Conservation (phyloP, 2,329 filamentous ascomycete genomes). For the Fusarium sp. region DNA sequence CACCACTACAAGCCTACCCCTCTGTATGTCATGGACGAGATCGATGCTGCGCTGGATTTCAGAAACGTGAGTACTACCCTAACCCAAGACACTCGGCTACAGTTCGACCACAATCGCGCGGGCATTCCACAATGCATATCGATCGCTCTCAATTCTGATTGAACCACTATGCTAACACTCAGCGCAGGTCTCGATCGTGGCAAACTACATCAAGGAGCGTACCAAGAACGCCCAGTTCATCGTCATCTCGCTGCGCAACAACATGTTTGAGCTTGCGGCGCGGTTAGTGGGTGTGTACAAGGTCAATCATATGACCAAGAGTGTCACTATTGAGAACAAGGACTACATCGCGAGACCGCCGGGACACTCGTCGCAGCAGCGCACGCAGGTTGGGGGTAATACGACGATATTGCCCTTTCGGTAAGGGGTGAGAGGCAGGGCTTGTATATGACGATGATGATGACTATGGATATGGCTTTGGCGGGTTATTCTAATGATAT, state of each 20-base stretch:
- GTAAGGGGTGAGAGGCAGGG: constrained; percentile 32
- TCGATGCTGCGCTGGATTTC: constrained; percentile 97
- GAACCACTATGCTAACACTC: constrained; percentile 27
- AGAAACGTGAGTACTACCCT: constrained; percentile 77
- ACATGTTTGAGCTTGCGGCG: constrained; percentile 99
- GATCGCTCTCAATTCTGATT: background rate
- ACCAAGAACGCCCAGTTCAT: constrained; percentile 99
- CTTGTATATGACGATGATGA: constrained; percentile 35
- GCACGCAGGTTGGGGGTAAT: constrained; percentile 40
- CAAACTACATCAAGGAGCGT: constrained; percentile 98
- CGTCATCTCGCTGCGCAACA: constrained; percentile 96
- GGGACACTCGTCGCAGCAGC: constrained; percentile 48
- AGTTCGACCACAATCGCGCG: constrained; percentile 17
- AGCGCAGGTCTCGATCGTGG: constrained; percentile 88
- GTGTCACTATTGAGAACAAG: constrained; percentile 85
- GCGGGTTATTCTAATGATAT: constrained; percentile 36
- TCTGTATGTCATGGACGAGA: constrained; percentile 99
- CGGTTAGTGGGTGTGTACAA: constrained; percentile 98
- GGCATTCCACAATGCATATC: constrained; percentile 23
- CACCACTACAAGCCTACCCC: constrained; percentile 99
- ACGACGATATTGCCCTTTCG: constrained; percentile 50
- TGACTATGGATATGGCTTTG: constrained; percentile 27
- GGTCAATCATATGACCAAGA: constrained; percentile 98
- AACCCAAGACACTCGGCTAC: constrained; percentile 39
- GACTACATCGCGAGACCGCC: constrained; percentile 70